Conservation (phyloP, 306 rosid species). For the Crotalaria pallida region DNA sequence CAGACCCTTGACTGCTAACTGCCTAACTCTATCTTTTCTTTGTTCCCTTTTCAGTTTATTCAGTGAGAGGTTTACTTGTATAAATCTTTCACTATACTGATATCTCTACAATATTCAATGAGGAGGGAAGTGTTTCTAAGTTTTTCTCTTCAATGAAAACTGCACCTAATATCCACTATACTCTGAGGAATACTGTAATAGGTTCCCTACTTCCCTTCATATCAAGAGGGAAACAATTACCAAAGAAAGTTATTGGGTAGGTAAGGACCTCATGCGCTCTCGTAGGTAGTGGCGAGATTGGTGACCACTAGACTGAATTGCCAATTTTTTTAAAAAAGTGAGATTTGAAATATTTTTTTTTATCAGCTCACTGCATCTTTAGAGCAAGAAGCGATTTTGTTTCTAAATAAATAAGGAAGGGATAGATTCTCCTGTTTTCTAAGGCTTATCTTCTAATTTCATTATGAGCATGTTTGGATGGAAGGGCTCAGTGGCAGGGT, state of each 20-base stretch:
- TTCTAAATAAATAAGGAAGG: background rate
- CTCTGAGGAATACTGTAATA: background rate
- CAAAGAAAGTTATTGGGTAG: background rate
- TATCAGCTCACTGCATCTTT: background rate
- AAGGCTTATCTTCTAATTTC: background rate
- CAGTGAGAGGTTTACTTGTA: constrained; percentile 1
- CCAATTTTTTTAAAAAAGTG: background rate
- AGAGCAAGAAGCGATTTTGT: background rate
- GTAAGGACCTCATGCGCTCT: background rate
- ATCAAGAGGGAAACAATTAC: background rate
- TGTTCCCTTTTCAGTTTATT: background rate
- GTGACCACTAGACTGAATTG: background rate
- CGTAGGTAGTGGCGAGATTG: background rate
- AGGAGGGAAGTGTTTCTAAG: background rate
- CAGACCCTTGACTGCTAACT: background rate
- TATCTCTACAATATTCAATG: background rate
- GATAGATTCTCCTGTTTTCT: background rate
- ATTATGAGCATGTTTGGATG: background rate
- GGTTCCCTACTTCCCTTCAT: background rate
- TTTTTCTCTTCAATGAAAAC: background rate
- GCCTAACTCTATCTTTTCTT: background rate
- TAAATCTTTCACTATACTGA: background rate
- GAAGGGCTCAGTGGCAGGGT: no score
- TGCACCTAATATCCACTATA: background rate
- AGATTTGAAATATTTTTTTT: background rate